Evolutionary conservation across 2,329 filamentous ascomycete genomes (phyloP).

Genomic region (Alternaria dauci): DNA sequence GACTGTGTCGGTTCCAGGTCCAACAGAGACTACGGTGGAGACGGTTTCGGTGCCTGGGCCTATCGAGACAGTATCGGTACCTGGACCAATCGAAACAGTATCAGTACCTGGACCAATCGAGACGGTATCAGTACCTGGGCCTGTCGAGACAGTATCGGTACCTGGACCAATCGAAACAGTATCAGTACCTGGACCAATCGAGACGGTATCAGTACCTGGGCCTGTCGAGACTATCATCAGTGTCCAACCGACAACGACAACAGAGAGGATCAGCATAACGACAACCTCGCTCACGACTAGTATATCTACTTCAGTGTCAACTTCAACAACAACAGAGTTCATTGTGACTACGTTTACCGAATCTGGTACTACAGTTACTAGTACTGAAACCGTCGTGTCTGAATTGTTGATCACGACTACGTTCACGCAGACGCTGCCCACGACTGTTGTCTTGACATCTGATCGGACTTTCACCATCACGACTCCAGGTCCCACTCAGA

Average conservation of each 20-base stretch:
- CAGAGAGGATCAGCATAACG: slow-evolving; percentile 5
- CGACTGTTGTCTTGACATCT: slow-evolving; percentile 13
- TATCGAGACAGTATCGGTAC: neutral
- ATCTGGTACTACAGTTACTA: slow-evolving; percentile 4
- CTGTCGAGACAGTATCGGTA: neutral
- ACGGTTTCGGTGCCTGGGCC: too few relatives aligned
- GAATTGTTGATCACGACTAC: slow-evolving; percentile 12
- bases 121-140: slow-evolving; percentile 7
- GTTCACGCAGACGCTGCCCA: slow-evolving; percentile 11
- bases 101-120: slow-evolving; percentile 1
- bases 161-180: slow-evolving; percentile 1
- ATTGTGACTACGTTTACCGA: slow-evolving; percentile 7
- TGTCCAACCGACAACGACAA: slow-evolving; percentile 12
- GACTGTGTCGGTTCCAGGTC: slow-evolving; percentile 24
- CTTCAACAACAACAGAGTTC: slow-evolving; percentile 9
- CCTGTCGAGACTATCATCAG: slow-evolving; percentile 6
- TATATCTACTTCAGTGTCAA: slow-evolving; percentile 13
- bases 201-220: slow-evolving; percentile 7
- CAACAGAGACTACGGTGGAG: slow-evolving; percentile 14
- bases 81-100: neutral
- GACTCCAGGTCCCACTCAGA: slow-evolving; percentile 16
- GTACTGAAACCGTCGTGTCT: neutral
- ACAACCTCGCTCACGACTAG: slow-evolving; percentile 10
- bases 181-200: neutral
- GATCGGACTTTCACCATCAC: slow-evolving; percentile 14